Conservation (phyloP, 2,329 filamentous ascomycete genomes). For the Leptodontidium sp. region DNA sequence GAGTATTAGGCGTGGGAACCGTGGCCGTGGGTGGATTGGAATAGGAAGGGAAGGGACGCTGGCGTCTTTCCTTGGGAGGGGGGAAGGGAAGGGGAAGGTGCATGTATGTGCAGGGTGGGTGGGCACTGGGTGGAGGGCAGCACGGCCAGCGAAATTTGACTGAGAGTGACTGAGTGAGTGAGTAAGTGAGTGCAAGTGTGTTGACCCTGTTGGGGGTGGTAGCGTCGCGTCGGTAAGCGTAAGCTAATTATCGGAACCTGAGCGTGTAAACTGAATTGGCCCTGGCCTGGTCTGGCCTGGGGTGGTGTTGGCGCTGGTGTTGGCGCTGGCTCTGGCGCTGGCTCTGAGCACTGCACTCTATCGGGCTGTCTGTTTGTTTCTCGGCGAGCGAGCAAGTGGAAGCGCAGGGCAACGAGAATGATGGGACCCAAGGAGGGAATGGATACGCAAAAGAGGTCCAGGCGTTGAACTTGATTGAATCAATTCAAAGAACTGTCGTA, state of each 20-base stretch:
- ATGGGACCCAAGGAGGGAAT: not conserved
- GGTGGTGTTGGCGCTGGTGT: not conserved
- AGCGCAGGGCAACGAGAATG: no score
- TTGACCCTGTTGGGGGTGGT: no score
- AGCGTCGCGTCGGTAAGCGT: no score
- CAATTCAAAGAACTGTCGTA: not conserved
- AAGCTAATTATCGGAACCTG: no score
- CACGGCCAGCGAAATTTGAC: conserved; percentile 12
- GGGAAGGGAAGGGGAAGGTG: not conserved
- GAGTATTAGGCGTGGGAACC: conserved; percentile 15
- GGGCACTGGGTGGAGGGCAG: no score
- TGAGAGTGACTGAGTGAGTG: no score
- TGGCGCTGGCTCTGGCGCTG: not conserved
- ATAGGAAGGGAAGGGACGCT: not conserved
- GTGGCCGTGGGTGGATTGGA: conserved; percentile 5
- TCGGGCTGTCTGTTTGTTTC: not conserved
- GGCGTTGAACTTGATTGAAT: not conserved
- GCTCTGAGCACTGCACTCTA: not conserved
- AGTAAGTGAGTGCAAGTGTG: no score
- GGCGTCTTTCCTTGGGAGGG: no score
- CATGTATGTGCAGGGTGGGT: not conserved
- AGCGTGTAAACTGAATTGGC: no score
- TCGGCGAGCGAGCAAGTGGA: no score
- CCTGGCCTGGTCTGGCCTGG: not conserved
- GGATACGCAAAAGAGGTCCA: conserved; percentile 9